Base-by-base conservation (phyloP, 805 yeast species). In the Teunomyces barrocoloradensis region DNA sequence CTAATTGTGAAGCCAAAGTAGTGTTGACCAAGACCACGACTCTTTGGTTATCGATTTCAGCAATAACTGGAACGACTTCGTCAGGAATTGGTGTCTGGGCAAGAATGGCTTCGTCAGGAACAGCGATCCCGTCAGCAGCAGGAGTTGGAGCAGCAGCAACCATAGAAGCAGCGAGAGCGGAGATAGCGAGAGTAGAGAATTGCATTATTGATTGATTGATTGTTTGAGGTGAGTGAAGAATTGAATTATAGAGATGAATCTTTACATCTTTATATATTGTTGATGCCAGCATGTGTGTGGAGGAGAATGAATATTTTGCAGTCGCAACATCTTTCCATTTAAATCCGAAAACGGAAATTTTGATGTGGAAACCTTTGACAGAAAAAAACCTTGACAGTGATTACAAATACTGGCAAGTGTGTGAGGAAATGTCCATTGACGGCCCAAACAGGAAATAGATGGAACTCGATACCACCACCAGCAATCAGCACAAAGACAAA, bases 101-200 rank as follows among this genome's bases (percentile, higher is more conserved):
- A 28, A 29, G 29, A 18, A 54, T 34, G n/a, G 58, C 53, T 34
- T 54, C 51, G 4, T 48, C 50, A 17, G 56, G 55, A 32, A 53
- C 41, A 37, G 40, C 21, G 15, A 37, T 5, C 3, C 25, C 40
- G 10, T 20, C 40, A 13, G 40, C 20, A 23, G 27, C 15, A 18
- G 40, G 25, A 11, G 28, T 32, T 13, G 44, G 53, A 21, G 50
- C 53, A 18, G 53, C 47, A 23, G 47, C 23, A 5, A 44, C 52
- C 25, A 37, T 20, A 27, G 40, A 37, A 28, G 50, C 23, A 27
- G 49, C 34, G 23, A 48, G 29, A 39, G 45, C 29, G 6, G 40
- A 43, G 18, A 49, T 17, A 28, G 48, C 29, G 20, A 37, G 28
- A 10, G 23, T n/a, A 15, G 58, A 45, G 41, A 53, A 38, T 42